Percentiles rank a stretch among this genome's conserved stretches.
Conservation (phyloP, 208 protist species). For the Leishmania tropica region DNA sequence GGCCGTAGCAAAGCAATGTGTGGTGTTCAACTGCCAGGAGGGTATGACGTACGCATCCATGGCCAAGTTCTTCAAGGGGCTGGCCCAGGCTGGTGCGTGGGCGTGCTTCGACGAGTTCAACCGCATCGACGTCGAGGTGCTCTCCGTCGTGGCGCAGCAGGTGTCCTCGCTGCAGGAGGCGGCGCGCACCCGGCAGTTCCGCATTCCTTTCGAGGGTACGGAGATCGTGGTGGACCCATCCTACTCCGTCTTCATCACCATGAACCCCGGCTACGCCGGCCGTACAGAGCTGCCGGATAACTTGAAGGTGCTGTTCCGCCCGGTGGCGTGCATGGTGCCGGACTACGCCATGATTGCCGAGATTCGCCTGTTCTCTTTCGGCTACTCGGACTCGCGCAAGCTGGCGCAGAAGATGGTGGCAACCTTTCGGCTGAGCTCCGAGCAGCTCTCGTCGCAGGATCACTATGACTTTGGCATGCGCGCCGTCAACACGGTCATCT, state of each 20-base stretch:
- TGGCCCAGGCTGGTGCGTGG: conserved; percentile 96
- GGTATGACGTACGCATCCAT: conserved; percentile 97
- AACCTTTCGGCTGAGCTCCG: conserved; percentile 97
- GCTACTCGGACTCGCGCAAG: conserved; percentile 95
- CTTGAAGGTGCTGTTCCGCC: conserved; percentile 97
- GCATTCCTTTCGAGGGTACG: conserved; percentile 95
- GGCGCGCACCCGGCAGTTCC: conserved; percentile 69
- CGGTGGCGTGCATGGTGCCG: conserved; percentile 98
- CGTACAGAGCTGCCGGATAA: conserved; percentile 98
- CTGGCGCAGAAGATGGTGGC: conserved; percentile 98
- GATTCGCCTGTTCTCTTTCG: conserved; percentile 98
- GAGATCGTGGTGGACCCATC: conserved; percentile 95
- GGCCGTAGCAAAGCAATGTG: conserved; percentile 97
- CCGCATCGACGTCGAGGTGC: conserved; percentile 97
- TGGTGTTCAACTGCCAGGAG: conserved; percentile 98
- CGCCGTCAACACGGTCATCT: conserved; percentile 98
- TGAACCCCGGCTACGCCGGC: conserved; percentile 99
- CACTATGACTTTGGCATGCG: conserved; percentile 99
- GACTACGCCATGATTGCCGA: conserved; percentile 99
- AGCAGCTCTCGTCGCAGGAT: conserved; percentile 98
- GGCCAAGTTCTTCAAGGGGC: conserved; percentile 98
- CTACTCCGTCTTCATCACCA: conserved; percentile 97
- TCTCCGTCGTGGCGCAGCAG: conserved; percentile 97
- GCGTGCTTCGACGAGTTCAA: conserved; percentile 99
- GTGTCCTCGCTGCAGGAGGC: conserved; percentile 95